Evolutionary conservation across 2,329 filamentous ascomycete species (phyloP), one percentile per base, ranked within the genome.

Genomic region (Aschersonia sp.): DNA sequence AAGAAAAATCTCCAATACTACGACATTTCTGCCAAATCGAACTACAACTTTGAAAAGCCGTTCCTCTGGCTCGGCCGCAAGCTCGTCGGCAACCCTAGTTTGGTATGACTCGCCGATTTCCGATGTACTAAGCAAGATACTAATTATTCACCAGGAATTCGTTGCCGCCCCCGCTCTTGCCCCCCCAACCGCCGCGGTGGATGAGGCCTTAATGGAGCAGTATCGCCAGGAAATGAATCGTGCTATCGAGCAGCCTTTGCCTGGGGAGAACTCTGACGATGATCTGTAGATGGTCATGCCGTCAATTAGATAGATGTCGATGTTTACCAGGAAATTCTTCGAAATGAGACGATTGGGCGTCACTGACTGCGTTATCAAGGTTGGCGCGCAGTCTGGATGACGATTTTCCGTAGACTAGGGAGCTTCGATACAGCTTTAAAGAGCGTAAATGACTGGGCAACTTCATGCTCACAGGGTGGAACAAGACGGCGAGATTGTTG

Each of bases 1-100:
- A 98, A 98, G 87, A 98, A 98, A 84, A 98, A 97, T 75, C 84
- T 98, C 47, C 92, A 98, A 75, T 98, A 97, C 82, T 98, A 98
- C 80, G 92, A 97, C 62, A 97, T 97, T 69, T 96, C 89, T 42
- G 92, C 92, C 72, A 98, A 97, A 79, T 96, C 89, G 65, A 97
- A 97, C 80, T 97, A 98, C 77, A 97, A 97, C 83, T 97, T 97
- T 71, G 91, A 97, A 84, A 98, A 97, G 82, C 91, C 91, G 55
- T 97, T 98, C 87, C 84, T 97, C 61, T 97, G 92, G 92, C 84
- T 98, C 61, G 91, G 89, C 59, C 84, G 92, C 70, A 98, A 98
- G 83, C 83, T 98, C 51, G 89, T 95, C 60, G 92, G 91, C 71
- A 97, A 97, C 79, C 77, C 87, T 62, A 51, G 54, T 45, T 54